Conservation (phyloP, 2,329 filamentous ascomycete species). For the Graphiopsis chlorocephala region DNA sequence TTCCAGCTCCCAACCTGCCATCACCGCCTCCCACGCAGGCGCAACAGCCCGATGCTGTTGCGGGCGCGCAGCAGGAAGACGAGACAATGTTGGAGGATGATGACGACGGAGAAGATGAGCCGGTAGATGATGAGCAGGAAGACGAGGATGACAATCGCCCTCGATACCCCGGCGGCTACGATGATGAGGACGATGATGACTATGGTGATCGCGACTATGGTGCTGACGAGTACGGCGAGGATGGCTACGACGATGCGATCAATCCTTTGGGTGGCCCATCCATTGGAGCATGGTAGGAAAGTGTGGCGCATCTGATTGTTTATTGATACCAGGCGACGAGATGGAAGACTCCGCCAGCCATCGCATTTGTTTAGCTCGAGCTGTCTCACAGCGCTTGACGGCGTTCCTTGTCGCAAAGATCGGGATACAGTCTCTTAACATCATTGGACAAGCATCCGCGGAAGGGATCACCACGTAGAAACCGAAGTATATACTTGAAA, state of each 20-base stretch:
- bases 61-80: constrained; percentile 6
- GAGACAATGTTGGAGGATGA: neutral
- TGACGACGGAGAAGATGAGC: constrained; percentile 16
- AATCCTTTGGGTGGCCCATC: constrained; percentile 6
- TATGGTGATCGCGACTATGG: constrained; percentile 23
- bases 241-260: constrained; percentile 22
- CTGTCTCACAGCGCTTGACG: neutral
- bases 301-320: neutral
- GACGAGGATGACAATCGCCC: constrained; percentile 16
- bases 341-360: neutral
- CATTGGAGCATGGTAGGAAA: constrained; percentile 9
- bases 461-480: neutral
- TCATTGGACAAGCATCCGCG: neutral
- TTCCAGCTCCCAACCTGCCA: neutral
- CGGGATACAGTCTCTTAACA: neutral
- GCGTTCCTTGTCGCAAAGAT: neutral
- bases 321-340: constrained; percentile 12
- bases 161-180: constrained; percentile 14
- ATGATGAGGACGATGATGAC: constrained; percentile 23
- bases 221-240: constrained; percentile 22
- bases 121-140: constrained; percentile 16
- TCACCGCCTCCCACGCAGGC: constrained; percentile 7
- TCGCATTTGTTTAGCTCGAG: neutral
- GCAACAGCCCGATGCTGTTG: constrained; percentile 11
- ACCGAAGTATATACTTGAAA: neutral